Evolutionary conservation across 2,329 filamentous ascomycete genomes (phyloP).

Genomic region (Paraphoma sp.): DNA sequence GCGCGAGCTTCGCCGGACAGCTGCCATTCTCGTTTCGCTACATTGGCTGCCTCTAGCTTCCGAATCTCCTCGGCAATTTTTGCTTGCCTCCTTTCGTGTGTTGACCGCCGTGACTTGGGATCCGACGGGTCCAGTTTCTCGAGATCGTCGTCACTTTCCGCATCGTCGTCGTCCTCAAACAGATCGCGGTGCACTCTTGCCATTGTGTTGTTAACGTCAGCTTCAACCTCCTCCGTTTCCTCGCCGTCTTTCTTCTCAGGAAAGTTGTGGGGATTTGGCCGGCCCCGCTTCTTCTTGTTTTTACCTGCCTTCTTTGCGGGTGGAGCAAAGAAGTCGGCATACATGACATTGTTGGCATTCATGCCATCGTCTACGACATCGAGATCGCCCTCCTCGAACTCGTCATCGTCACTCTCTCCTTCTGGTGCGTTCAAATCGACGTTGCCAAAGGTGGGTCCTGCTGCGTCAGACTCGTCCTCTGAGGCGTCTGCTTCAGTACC

Average conservation of each 20-base stretch:
- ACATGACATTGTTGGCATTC: constrained; percentile 89
- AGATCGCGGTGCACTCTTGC: constrained; percentile 86
- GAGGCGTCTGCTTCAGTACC: constrained; percentile 50
- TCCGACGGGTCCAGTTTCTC: constrained; percentile 71
- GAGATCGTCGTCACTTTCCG: constrained; percentile 62
- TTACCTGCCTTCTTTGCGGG: constrained; percentile 74
- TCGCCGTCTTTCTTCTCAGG: constrained; percentile 35
- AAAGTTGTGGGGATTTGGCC: constrained; percentile 62
- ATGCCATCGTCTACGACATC: constrained; percentile 60
- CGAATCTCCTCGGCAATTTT: constrained; percentile 90
- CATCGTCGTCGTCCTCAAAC: constrained; percentile 76
- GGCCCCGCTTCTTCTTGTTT: constrained; percentile 60
- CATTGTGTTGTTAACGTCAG: constrained; percentile 82
- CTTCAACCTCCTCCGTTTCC: constrained; percentile 48
- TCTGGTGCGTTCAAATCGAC: constrained; percentile 76
- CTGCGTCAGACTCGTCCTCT: constrained; percentile 70
- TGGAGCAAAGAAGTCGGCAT: constrained; percentile 91
- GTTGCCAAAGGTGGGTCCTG: constrained; percentile 83
- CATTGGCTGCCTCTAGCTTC: constrained; percentile 84
- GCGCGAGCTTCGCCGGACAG: constrained; percentile 87
- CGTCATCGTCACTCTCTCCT: constrained; percentile 71
- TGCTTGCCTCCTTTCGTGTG: constrained; percentile 85
- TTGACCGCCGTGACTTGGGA: constrained; percentile 76
- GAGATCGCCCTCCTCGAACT: constrained; percentile 63
- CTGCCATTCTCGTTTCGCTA: constrained; percentile 91